Conservation (phyloP, 176 grass and related monocot species). For the Aegilops sharonensis region DNA sequence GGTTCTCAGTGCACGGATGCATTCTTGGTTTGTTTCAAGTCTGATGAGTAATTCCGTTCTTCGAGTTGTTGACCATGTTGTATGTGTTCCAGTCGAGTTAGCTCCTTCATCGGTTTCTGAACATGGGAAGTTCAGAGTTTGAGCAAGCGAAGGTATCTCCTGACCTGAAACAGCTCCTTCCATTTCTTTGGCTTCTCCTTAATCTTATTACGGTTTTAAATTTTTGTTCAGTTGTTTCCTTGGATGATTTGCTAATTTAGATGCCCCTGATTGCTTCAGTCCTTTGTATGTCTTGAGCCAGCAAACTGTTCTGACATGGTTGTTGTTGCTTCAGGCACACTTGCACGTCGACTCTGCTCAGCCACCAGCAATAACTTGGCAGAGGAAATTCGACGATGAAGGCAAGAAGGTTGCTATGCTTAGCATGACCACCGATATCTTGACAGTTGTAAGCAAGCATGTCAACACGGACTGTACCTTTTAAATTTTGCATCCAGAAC, state of each 20-base stretch:
- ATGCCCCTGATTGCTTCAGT: background rate
- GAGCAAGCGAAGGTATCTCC: slow-evolving; percentile 27
- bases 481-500: background rate
- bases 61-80: background rate
- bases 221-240: background rate
- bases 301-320: background rate
- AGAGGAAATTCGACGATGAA: slow-evolving; percentile 55
- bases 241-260: background rate
- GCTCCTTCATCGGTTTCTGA: background rate
- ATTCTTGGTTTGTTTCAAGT: background rate
- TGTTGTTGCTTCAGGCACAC: slow-evolving; percentile 26
- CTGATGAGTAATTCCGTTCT: background rate
- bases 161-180: background rate
- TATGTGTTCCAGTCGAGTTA: background rate
- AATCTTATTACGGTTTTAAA: background rate
- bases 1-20: background rate
- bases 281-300: background rate
- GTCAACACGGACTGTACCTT: background rate
- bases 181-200: background rate
- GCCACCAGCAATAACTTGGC: slow-evolving; percentile 43
- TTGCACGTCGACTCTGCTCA: background rate
- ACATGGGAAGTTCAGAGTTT: slow-evolving; percentile 29
- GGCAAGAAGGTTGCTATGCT: slow-evolving; percentile 59
- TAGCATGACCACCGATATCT: slow-evolving; percentile 42
- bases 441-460: slow-evolving; percentile 43